Evolutionary conservation across 805 yeast genomes (phyloP).

Genomic region (Yarrowia hollandica): DNA sequence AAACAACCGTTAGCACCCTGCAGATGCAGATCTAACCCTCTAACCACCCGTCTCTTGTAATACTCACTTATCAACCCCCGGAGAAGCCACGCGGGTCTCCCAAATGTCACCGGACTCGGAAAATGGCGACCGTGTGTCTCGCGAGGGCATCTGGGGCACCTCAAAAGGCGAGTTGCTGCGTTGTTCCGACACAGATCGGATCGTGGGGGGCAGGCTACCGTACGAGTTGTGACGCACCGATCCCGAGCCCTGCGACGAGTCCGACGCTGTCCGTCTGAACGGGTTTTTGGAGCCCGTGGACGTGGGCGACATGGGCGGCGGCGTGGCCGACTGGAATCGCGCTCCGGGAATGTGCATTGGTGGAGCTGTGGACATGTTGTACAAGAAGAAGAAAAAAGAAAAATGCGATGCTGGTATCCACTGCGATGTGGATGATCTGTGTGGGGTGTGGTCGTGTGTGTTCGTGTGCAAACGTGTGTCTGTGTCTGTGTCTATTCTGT

Average conservation of each 20-base stretch:
- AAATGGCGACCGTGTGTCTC: neutral
- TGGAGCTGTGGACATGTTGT: constrained; percentile 23
- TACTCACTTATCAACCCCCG: constrained; percentile 13
- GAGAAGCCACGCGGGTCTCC: constrained; percentile 3
- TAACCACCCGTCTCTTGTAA: neutral
- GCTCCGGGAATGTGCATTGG: constrained; percentile 27
- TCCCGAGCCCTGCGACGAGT: constrained; percentile 26
- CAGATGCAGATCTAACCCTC: neutral
- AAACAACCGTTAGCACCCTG: too few species aligned
- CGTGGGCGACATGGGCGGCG: constrained; percentile 24
- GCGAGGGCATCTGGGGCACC: neutral
- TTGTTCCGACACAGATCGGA: constrained; percentile 27
- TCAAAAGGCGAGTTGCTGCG: constrained; percentile 18
- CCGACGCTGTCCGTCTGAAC: constrained; percentile 22
- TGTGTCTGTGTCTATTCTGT: neutral
- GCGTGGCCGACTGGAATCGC: constrained; percentile 5
- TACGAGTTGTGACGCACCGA: neutral
- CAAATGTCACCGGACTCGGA: constrained; percentile 2
- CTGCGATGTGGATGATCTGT: neutral
- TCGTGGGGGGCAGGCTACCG: constrained; percentile 1
- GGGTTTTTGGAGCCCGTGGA: constrained; percentile 25
- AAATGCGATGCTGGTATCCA: too few species aligned
- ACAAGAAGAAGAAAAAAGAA: neutral
- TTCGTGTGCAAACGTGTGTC: too few species aligned
- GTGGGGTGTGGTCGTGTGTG: neutral